A percentile compares a stretch with the other conserved stretches of the same genome.
Conservation (phyloP, 139 green algal species). For the Chlorella sp. region DNA sequence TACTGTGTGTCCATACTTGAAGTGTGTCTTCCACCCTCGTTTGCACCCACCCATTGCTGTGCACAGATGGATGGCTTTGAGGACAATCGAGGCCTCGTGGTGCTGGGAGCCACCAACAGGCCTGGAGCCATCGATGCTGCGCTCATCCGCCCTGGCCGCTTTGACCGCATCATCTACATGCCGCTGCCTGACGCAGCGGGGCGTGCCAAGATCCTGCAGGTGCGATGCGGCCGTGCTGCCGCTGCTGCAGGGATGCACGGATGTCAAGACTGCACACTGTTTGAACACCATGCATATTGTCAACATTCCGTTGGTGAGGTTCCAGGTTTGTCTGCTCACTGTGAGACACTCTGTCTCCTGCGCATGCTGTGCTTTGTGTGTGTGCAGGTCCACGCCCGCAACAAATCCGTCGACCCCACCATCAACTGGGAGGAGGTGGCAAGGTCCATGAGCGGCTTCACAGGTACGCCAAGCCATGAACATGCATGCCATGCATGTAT, state of each 20-base stretch:
- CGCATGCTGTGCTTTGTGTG: not conserved
- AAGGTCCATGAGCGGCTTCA: conserved; percentile 80
- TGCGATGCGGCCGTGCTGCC: not conserved
- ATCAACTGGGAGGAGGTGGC: conserved; percentile 78
- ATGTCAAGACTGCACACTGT: not conserved
- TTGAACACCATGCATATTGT: not conserved
- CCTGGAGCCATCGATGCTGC: conserved; percentile 85
- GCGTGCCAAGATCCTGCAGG: conserved; percentile 76
- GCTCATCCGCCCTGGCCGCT: conserved; percentile 81
- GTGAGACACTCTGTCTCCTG: not conserved
- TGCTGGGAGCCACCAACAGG: conserved; percentile 95
- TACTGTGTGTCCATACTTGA: not conserved
- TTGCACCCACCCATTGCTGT: not conserved
- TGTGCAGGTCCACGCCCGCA: conserved; percentile 69
- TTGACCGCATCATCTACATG: conserved; percentile 94
- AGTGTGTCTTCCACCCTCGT: not conserved
- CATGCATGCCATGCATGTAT: no score
- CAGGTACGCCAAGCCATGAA: conserved; percentile 52
- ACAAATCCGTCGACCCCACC: conserved; percentile 64
- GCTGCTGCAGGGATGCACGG: not conserved
- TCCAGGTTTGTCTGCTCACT: not conserved
- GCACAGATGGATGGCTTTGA: conserved; percentile 95
- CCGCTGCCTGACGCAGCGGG: conserved; percentile 78
- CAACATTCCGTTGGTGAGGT: not conserved
- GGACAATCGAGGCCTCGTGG: conserved; percentile 87